Base-by-base conservation (phyloP, 345 rosid species). In the Durio zibethinus region DNA sequence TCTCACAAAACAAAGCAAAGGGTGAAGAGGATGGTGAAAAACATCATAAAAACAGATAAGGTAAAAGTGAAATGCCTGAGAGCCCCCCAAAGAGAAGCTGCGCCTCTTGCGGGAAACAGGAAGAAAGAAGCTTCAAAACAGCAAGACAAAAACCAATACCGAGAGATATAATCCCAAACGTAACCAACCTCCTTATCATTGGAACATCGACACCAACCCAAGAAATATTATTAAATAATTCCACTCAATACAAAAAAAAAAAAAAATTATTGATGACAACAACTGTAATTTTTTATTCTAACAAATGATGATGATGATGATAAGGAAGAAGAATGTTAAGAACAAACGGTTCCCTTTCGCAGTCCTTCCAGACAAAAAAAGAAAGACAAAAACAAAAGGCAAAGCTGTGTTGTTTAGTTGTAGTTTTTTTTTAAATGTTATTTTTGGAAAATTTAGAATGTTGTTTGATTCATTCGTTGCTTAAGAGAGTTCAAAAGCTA, bases 401-500 rank as follows among this genome's bases (percentile, higher is more conserved):
- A 50, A 65, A 50, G 59, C 18, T 35, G 38, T 35, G 38, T 35
- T 3, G 38, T 35, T 35, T 35, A 3, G 38, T 27, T 15, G 20
- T 16, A 15, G 56, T 25, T 45, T 25, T 68, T 56, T 56, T 2
- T 56, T 56, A 0, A 7, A 8, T 1, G 18, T 56, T 1, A 9
- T 57, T 25, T 43, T 43, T 8, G 69, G 8, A 10, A 12, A 65
- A 64, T 23, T 67, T 25, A 77, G 70, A 77, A 76, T 59, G 47
- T 73, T 66, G 76, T 74, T 62, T 71, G 70, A 76, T 80, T 73
- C 72, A 77, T 82, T 85, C 61, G 74, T 90, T 87, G 89, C 92
- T 87, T 87, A 88, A 87, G 81, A 81, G 81, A 83, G 86, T 81
- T 85, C 87, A 83, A 83, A 83, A 77, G 78, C 85, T 89, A 88